phyloP scores from a whole-genome alignment of 1,284 basidiomycete species.

The Cryptococcus sp. region DNA sequence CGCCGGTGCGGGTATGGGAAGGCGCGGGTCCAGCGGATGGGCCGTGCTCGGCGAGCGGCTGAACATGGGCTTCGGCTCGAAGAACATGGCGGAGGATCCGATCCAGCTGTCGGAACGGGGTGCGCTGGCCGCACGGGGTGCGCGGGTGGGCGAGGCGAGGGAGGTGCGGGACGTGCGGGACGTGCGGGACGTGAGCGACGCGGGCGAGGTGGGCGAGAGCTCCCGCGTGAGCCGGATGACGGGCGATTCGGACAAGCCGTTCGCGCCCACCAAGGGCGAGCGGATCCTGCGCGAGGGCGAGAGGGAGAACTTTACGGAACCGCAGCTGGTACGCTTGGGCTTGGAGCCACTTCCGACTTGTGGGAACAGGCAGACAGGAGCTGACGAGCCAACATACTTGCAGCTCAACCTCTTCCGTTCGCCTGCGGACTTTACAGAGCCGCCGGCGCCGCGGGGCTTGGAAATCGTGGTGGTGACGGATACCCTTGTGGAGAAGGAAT shows the following conservation, averaged over 20 bases:
- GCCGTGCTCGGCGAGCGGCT: constrained; percentile 30
- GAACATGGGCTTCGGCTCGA: constrained; percentile 29
- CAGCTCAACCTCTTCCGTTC: constrained; percentile 25
- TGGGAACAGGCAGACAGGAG: no score
- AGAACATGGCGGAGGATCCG: constrained; percentile 4
- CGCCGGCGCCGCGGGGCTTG: constrained; percentile 17
- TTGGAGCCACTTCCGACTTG: not conserved
- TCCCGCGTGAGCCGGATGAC: not conserved
- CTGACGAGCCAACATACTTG: not conserved
- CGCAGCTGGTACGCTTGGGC: constrained; percentile 14
- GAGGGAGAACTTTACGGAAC: constrained; percentile 15
- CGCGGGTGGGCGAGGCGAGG: no score
- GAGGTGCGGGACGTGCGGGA: no score
- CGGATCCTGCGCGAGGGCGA: constrained; percentile 15
- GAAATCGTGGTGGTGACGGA: constrained; percentile 24
- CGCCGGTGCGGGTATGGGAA: not conserved
- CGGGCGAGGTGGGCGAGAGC: constrained; percentile 14
- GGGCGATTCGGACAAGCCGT: constrained; percentile 13
- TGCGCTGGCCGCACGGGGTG: no score
- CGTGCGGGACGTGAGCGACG: constrained; percentile 5
- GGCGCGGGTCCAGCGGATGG: constrained; percentile 17
- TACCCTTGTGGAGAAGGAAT: constrained; percentile 24
- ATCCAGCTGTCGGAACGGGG: no score
- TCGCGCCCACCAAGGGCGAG: constrained; percentile 23
- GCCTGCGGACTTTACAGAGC: constrained; percentile 16